These are phyloP conservation scores for Dipteronia sinensis DNA, from an alignment of 345 rosid genomes.

Conservation along the genomic window DNA sequence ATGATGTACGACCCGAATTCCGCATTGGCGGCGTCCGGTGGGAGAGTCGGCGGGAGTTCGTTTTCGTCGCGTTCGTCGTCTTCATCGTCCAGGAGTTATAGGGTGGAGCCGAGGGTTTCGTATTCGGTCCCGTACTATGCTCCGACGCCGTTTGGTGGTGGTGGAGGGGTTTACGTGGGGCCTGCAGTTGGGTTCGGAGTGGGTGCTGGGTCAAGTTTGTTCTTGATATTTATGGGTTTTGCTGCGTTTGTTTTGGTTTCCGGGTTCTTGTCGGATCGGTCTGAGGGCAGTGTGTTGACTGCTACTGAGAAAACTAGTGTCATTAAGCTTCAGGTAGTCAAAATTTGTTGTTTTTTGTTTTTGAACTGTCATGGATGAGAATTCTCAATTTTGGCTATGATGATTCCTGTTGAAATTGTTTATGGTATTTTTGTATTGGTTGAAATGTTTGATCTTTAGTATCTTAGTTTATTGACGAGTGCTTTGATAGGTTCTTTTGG, in stretches of 20 bases:
- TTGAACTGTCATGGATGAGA: not conserved
- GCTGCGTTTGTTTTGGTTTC: conserved; percentile 87
- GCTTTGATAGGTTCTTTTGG: not conserved
- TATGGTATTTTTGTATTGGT: not conserved
- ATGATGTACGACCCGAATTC: conserved; percentile 55
- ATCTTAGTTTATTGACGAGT: not conserved
- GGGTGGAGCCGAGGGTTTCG: conserved; percentile 47
- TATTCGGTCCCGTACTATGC: conserved; percentile 70
- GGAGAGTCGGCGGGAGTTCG: conserved; percentile 68
- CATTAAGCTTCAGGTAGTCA: conserved; percentile 82
- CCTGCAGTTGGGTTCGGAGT: conserved; percentile 82
- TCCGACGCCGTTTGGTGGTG: conserved; percentile 69
- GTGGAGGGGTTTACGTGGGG: conserved; percentile 70
- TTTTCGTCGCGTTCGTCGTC: conserved; percentile 63
- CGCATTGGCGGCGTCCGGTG: conserved; percentile 83
- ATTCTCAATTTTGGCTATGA: not conserved
- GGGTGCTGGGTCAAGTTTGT: conserved; percentile 78
- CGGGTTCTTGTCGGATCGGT: conserved; percentile 76
- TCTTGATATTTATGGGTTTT: conserved; percentile 65
- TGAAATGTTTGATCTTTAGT: not conserved
- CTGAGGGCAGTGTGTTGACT: conserved; percentile 57
- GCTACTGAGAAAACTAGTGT: conserved; percentile 79
- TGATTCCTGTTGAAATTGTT: not conserved
- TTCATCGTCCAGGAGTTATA: conserved; percentile 54
- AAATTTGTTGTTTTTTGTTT: not conserved